Evolutionary conservation across 2,329 filamentous ascomycete species (phyloP).

Genomic region (Colletotrichum limetticola): DNA sequence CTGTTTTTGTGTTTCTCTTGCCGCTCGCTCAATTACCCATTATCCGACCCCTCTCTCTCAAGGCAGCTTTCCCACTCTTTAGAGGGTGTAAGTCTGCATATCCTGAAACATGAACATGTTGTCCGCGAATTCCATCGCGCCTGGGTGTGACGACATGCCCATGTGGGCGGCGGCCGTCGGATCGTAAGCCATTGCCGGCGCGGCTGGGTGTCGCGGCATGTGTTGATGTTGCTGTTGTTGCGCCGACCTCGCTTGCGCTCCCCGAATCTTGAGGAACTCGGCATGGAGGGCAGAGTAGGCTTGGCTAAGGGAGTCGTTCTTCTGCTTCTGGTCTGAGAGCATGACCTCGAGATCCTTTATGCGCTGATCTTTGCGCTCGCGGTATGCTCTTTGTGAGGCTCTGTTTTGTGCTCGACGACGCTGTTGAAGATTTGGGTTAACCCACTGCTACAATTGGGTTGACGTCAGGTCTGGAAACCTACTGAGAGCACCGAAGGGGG

Average conservation of each 20-base stretch:
- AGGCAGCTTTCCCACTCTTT: slow-evolving; percentile 12
- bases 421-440: slow-evolving; percentile 35
- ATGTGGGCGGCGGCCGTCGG: slow-evolving; percentile 17
- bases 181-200: slow-evolving; percentile 32
- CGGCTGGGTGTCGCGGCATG: slow-evolving; percentile 20
- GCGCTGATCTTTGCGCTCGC: slow-evolving; percentile 61
- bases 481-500: slow-evolving; percentile 61
- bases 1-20: not conserved
- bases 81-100: slow-evolving; percentile 38
- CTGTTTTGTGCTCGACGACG: slow-evolving; percentile 46
- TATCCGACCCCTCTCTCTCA: not conserved
- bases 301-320: slow-evolving; percentile 64
- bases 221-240: slow-evolving; percentile 19
- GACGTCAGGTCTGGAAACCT: slow-evolving; percentile 39
- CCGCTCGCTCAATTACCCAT: slow-evolving; percentile 2
- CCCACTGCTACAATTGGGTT: not conserved
- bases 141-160: slow-evolving; percentile 35
- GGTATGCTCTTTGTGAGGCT: slow-evolving; percentile 46
- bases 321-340: slow-evolving; percentile 63
- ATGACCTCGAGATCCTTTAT: slow-evolving; percentile 71
- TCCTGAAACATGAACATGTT: slow-evolving; percentile 46
- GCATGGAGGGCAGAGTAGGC: slow-evolving; percentile 63
- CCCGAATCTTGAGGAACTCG: slow-evolving; percentile 52
- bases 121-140: slow-evolving; percentile 40
- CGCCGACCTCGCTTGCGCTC: slow-evolving; percentile 22